A percentile compares a stretch with the other conserved stretches of the same genome.
Evolutionary conservation across 2,329 filamentous ascomycete genomes (phyloP).

Genomic region (Monilinia laxa): DNA sequence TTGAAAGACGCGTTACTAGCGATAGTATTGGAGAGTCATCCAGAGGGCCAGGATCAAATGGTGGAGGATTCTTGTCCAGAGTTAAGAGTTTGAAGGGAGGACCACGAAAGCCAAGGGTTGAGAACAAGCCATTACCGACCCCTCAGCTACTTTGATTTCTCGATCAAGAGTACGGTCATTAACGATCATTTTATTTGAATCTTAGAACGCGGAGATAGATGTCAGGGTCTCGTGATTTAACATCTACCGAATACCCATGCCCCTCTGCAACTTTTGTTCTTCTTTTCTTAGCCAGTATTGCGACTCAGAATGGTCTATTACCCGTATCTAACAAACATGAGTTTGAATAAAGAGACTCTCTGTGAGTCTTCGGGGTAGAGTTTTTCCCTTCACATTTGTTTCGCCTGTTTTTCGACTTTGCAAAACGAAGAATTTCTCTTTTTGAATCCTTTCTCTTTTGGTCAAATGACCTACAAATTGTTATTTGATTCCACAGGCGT

Average conservation of each 20-base stretch:
- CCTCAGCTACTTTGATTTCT: conserved; percentile 13
- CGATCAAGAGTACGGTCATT: neutral
- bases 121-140: conserved; percentile 16
- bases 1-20: conserved; percentile 66
- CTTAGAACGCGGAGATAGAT: neutral
- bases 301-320: neutral
- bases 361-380: neutral
- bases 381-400: neutral
- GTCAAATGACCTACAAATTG: conserved; percentile 10
- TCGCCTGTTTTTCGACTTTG: neutral
- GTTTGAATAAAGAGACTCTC: conserved; percentile 11
- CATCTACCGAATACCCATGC: neutral
- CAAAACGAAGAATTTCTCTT: neutral
- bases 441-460: conserved; percentile 2
- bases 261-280: neutral
- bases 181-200: neutral
- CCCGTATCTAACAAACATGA: neutral
- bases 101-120: conserved; percentile 48
- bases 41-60: conserved; percentile 38
- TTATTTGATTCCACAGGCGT: conserved; percentile 17
- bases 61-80: conserved; percentile 65
- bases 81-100: conserved; percentile 81
- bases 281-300: neutral
- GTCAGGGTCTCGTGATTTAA: neutral
- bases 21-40: conserved; percentile 49